Evolutionary conservation across 2,329 filamentous ascomycete genomes (phyloP), one percentile per base, ranked within the genome.

Genomic region (Penicillium sp.): DNA sequence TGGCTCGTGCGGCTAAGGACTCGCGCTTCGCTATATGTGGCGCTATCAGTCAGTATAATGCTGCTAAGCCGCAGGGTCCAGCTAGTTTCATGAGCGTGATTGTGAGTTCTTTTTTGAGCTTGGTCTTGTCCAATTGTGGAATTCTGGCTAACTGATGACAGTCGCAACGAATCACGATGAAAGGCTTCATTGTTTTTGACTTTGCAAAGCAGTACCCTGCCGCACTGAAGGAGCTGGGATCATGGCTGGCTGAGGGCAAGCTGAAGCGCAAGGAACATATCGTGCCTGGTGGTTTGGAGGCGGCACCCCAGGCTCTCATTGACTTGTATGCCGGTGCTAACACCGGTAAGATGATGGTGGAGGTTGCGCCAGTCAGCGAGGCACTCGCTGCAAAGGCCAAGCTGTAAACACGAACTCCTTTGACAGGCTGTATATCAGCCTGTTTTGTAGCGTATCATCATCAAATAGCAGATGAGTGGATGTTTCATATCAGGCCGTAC

Each of bases 111-210:
- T 18, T 18, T 19, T 30, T 16, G 8, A n/a, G 32, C 13, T 30
- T 29, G 30, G 35, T 42, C 29, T 7, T 5, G 2, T 40, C 40
- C 9, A 27, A 3, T 8, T 7, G 42, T 29, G 16, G 27, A 29
- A 14, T 19, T 9, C 7, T 26, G 8, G 48, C 63, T 68, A 60
- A 68, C 35, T 29, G 14, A 8, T 27, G 23, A 23, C 46, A 74
- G 71, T 70, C 70, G 18, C 66, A 71, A 70, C 67, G 66, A 11
- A 62, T 70, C 66, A 79, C 75, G 49, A 84, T 89, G 78, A 79
- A 87, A 73, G 87, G 87, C 0, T 91, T 92, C 72, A 86, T 91
- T 58, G 81, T 90, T 45, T 82, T 89, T 51, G 89, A 91, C 69
- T 89, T 81, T 65, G 72, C 70, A 4, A 74, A 80, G 48, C 78